Evolutionary conservation across 805 yeast genomes (phyloP).

Genomic region (Starmerella sirachaensis): DNA sequence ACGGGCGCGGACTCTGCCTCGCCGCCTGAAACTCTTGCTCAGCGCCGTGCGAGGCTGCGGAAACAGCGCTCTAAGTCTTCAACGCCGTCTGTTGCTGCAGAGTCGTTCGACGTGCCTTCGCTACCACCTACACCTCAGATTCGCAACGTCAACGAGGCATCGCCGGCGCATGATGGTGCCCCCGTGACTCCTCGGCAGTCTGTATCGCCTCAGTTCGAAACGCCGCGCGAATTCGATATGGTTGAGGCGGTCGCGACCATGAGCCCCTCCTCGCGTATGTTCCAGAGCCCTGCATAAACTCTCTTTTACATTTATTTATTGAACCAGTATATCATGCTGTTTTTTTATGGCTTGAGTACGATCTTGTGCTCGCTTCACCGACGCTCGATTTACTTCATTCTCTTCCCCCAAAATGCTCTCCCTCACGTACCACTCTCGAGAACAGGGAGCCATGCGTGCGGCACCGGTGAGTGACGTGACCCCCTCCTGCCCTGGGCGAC

Average conservation of each 20-base stretch:
- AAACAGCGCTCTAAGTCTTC: background rate
- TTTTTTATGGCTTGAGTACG: no score
- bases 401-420: no score
- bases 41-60: slow-evolving; percentile 20
- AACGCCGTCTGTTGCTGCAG: background rate
- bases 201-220: no score
- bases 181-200: background rate
- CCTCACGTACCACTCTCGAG: no score
- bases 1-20: background rate
- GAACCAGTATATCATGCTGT: no score
- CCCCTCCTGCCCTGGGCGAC: no score
- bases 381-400: no score
- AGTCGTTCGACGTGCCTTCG: background rate
- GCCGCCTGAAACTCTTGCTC: slow-evolving; percentile 20
- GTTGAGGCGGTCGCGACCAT: slow-evolving; percentile 9
- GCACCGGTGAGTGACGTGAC: no score
- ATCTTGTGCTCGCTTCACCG: no score
- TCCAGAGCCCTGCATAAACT: background rate
- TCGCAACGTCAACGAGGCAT: background rate
- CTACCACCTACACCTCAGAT: background rate
- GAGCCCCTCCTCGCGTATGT: slow-evolving; percentile 4
- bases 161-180: background rate
- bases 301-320: no score
- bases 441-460: no score
- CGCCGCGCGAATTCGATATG: slow-evolving; percentile 8